Evolutionary conservation across 1,284 basidiomycete genomes (phyloP).

Genomic region (Somion occarium): DNA sequence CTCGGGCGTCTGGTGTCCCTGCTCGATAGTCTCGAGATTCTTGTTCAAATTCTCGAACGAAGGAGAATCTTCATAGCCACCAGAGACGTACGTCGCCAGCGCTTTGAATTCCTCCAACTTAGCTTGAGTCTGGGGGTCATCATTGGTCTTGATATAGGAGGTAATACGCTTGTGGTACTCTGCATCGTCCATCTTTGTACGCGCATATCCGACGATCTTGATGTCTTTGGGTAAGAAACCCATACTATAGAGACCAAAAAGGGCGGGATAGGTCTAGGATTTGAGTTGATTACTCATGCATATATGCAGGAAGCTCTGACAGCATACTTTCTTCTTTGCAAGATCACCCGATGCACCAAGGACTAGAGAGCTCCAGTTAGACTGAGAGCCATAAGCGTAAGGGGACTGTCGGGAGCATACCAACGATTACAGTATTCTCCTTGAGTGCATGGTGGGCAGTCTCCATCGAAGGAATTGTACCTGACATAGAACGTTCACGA

Average conservation of each 20-base stretch:
- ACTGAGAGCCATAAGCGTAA: background rate
- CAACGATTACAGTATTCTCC: slow-evolving; percentile 86
- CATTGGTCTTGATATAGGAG: slow-evolving; percentile 78
- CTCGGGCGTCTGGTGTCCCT: slow-evolving; percentile 55
- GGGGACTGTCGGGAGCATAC: slow-evolving; percentile 37
- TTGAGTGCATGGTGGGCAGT: slow-evolving; percentile 65
- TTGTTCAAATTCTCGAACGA: slow-evolving; percentile 77
- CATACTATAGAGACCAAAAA: slow-evolving; percentile 83
- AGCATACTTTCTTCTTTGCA: slow-evolving; percentile 93
- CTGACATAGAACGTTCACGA: slow-evolving; percentile 53
- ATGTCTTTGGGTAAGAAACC: slow-evolving; percentile 78
- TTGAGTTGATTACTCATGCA: background rate
- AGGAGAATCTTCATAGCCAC: slow-evolving; percentile 80
- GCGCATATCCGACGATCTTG: slow-evolving; percentile 91
- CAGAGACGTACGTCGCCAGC: slow-evolving; percentile 77
- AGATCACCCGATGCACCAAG: slow-evolving; percentile 97
- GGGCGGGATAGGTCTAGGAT: slow-evolving; percentile 83
- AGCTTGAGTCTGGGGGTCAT: slow-evolving; percentile 53
- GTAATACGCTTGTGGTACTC: slow-evolving; percentile 85
- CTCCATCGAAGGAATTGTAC: slow-evolving; percentile 87
- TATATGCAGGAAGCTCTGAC: background rate
- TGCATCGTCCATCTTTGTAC: slow-evolving; percentile 87
- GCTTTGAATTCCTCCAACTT: slow-evolving; percentile 81
- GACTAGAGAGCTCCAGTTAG: no score
- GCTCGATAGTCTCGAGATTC: slow-evolving; percentile 76